Evolutionary conservation across 208 protist species (phyloP).

Genomic region (Kentomonas sorsogonicus): DNA sequence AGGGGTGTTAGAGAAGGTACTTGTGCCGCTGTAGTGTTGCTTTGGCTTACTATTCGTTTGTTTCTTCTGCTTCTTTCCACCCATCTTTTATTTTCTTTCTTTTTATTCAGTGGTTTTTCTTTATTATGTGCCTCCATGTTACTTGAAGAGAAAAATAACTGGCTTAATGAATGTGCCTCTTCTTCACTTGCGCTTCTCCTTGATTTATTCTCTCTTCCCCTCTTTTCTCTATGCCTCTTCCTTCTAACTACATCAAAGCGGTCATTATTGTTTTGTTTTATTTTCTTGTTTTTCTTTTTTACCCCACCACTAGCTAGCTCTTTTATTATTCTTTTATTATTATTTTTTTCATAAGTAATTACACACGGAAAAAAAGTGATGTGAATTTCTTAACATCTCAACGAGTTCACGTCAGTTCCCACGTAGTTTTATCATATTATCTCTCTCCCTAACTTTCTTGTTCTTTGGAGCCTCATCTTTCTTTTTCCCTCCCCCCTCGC

Average conservation of each 20-base stretch:
- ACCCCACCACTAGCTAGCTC: background rate
- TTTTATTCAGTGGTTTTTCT: background rate
- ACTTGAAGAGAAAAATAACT: background rate
- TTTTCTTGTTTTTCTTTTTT: constrained; percentile 2
- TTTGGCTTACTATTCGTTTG: no score
- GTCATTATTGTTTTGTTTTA: background rate
- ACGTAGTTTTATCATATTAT: constrained; percentile 18
- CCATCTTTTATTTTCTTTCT: no score
- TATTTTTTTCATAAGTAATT: background rate
- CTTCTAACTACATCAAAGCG: background rate
- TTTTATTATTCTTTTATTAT: constrained; percentile 4
- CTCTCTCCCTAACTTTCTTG: background rate
- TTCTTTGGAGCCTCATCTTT: constrained; percentile 17
- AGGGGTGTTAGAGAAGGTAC: no score
- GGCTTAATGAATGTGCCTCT: background rate
- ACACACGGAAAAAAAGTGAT: background rate
- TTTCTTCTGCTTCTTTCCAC: no score
- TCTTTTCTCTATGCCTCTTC: background rate
- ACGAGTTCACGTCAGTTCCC: constrained; percentile 1
- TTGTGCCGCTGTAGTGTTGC: no score
- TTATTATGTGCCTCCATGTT: background rate
- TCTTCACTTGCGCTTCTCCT: background rate
- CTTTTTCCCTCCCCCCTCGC: background rate
- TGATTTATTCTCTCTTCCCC: background rate
- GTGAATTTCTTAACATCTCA: background rate